phyloP scores from a whole-genome alignment of 1,284 basidiomycete genomes.

The Stygiomarasmius scandens region DNA sequence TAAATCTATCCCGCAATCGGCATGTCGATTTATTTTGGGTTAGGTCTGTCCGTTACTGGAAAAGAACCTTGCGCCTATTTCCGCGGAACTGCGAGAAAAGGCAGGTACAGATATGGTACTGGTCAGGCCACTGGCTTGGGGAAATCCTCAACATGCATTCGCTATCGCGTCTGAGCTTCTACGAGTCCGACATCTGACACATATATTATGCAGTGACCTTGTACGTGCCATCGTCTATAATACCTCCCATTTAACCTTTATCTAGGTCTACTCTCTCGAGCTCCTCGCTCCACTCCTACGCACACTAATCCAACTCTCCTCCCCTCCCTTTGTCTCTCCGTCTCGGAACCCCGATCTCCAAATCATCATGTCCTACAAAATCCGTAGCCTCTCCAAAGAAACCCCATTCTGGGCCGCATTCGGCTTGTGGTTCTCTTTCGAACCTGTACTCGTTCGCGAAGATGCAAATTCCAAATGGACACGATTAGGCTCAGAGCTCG shows the following conservation, averaged over 20 bases:
- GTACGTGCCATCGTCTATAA: constrained; percentile 45
- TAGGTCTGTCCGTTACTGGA: constrained; percentile 63
- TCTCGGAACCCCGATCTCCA: constrained; percentile 18
- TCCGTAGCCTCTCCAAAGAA: constrained; percentile 79
- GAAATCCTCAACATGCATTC: constrained; percentile 45
- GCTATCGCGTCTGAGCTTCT: constrained; percentile 42
- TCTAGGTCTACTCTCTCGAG: constrained; percentile 72
- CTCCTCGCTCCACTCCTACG: constrained; percentile 72
- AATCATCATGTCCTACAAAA: constrained; percentile 73
- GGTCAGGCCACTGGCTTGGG: constrained; percentile 71
- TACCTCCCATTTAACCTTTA: constrained; percentile 1
- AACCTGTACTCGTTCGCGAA: constrained; percentile 53
- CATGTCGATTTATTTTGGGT: background rate
- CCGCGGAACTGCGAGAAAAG: constrained; percentile 9
- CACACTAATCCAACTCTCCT: constrained; percentile 67
- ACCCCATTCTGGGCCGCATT: constrained; percentile 81
- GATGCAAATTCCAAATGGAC: constrained; percentile 33
- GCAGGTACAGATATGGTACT: constrained; percentile 21
- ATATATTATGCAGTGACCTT: constrained; percentile 76
- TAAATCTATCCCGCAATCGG: background rate
- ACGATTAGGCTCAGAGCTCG: constrained; percentile 40
- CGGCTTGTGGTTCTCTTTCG: constrained; percentile 79
- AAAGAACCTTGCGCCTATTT: constrained; percentile 43
- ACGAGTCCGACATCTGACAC: constrained; percentile 43
- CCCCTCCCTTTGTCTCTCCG: constrained; percentile 42